Conservation (phyloP, 176 grass and related monocot genomes). For the Miscanthus lutarioriparius region DNA sequence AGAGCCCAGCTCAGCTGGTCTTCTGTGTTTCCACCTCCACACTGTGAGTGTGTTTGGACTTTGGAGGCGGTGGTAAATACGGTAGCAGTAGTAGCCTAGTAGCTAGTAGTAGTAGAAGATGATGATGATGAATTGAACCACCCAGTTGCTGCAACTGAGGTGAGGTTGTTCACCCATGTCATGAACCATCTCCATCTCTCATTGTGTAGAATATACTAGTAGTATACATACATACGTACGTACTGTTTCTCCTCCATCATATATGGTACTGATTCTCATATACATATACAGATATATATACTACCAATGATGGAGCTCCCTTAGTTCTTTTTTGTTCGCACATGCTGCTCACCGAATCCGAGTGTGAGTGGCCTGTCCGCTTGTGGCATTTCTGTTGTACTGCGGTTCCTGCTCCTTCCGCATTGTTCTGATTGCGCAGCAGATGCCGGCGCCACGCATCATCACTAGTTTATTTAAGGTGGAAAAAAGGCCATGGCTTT, state of each 20-base stretch:
- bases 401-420: neutral
- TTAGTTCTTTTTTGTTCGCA: neutral
- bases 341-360: neutral
- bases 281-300: neutral
- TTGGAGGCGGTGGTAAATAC: neutral
- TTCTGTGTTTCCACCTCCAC: slow-evolving; percentile 28
- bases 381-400: slow-evolving; percentile 44
- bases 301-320: neutral
- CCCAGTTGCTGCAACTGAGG: slow-evolving; percentile 52
- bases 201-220: neutral
- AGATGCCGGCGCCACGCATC: neutral
- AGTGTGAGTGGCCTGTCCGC: neutral
- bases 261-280: neutral
- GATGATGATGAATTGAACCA: neutral
- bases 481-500: neutral
- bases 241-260: neutral
- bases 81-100: neutral
- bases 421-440: slow-evolving; percentile 30
- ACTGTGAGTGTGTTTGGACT: neutral
- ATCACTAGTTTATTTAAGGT: neutral
- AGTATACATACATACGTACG: no score
- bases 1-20: slow-evolving; percentile 16
- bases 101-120: neutral
- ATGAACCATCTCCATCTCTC: neutral
- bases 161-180: neutral